Evolutionary conservation across 371 early-diverging fungal species (phyloP), one percentile per base, ranked within the genome.

Genomic region (Ordospora colligata): DNA sequence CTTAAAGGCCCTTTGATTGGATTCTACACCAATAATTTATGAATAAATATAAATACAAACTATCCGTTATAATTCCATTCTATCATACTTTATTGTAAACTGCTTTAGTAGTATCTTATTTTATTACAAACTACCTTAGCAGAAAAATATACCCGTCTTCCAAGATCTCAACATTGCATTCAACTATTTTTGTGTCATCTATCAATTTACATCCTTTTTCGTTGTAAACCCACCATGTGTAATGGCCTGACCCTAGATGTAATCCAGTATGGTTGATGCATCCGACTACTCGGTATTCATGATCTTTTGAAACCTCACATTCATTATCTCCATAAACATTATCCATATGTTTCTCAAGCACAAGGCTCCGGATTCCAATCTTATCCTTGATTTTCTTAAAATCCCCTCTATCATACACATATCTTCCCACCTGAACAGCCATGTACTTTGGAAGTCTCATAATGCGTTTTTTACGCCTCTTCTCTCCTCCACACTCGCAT

Each of bases 211-310:
- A 68, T 17, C 49, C 43, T 7, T 25, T 63, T 1, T 67, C 42
- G 9, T 53, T 46, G 21, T 64, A 49, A 17, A 67, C 65, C 65
- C 76, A 79, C 70, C 72, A 80, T 40, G 69, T 73, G 45, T 80
- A 80, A 53, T 80, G 80, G 0, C 80, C 80, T 50, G 46, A 37
- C 17, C 32, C 25, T 32, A 69, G 44, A 50, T 46, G 64, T 0
- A 3, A 45, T 11, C 80, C 80, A 27, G 65, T 64, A 69, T 80
- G 80, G 23, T 27, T 21, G 27, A 80, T 70, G 19, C 63, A 25
- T 5, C 69, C 68, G 0, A 42, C 43, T 22, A 71, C 23, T 44
- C 65, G 27, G 42, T 75, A 75, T 6, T 32, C 51, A 10, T 21
- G 12, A 46, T 49, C 62, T 17, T 22, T 44, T n/a, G 54, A 14